These are phyloP conservation scores for Diaporthe destruens DNA, from an alignment of 2,329 filamentous ascomycete genomes.

Conservation along the genomic window DNA sequence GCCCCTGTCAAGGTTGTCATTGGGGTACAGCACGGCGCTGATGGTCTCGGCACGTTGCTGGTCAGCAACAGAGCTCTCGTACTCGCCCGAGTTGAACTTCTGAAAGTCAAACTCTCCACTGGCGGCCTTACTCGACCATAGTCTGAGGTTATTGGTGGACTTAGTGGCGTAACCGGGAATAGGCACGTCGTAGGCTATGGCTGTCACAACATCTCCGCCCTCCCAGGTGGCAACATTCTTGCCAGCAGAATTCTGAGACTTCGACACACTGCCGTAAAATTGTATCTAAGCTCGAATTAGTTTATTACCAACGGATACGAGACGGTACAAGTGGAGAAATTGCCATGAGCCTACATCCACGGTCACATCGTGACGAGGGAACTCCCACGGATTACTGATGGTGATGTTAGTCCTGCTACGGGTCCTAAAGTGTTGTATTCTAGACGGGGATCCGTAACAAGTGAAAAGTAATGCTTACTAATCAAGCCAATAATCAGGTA, in stretches of 20 bases:
- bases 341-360: constrained; percentile 74
- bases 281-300: constrained; percentile 71
- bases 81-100: constrained; percentile 94
- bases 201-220: constrained; percentile 90
- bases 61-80: constrained; percentile 97
- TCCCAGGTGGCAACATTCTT: constrained; percentile 85
- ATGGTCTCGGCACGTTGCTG: constrained; percentile 99
- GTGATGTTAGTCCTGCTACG: no score
- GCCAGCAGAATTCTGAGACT: constrained; percentile 79
- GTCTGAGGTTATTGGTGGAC: constrained; percentile 94
- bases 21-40: constrained; percentile 96
- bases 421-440: no score
- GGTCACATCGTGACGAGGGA: constrained; percentile 92
- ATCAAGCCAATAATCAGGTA: constrained; percentile 94
- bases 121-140: constrained; percentile 98
- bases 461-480: no score
- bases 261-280: constrained; percentile 90
- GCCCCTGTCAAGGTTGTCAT: constrained; percentile 95
- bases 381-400: constrained; percentile 99
- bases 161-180: constrained; percentile 91
- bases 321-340: not conserved
- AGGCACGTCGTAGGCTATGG: constrained; percentile 92
- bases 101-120: constrained; percentile 99
- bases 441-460: no score
- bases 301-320: constrained; percentile 1